These are phyloP conservation scores for Oryza meridionalis DNA, from an alignment of 176 grass and related monocot genomes.

Conservation along the genomic window DNA sequence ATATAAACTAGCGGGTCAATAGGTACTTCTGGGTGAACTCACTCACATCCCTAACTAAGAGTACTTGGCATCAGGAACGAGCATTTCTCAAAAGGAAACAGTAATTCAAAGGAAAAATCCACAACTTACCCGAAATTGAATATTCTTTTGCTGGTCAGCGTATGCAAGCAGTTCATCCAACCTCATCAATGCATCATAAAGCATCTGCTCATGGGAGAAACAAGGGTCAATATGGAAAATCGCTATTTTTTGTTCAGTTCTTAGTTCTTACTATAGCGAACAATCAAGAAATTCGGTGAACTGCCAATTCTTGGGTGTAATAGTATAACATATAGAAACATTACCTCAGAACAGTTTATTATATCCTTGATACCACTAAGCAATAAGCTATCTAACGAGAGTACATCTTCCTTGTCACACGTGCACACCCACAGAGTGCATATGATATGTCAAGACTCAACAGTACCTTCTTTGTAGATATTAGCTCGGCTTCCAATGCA, in stretches of 20 bases:
- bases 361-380: not conserved
- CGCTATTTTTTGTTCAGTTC: not conserved
- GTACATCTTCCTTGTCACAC: not conserved
- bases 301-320: not conserved
- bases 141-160: constrained; percentile 58
- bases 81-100: constrained; percentile 2
- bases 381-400: constrained; percentile 1
- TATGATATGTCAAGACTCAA: not conserved
- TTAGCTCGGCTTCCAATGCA: constrained; percentile 92
- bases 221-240: constrained; percentile 24
- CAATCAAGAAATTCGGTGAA: constrained; percentile 8
- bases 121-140: constrained; percentile 60
- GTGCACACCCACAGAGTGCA: not conserved
- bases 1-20: not conserved
- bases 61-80: not conserved
- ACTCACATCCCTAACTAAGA: not conserved
- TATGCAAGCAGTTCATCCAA: constrained; percentile 91
- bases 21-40: not conserved
- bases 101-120: not conserved
- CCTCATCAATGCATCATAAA: constrained; percentile 75
- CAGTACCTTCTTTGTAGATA: constrained; percentile 86
- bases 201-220: constrained; percentile 45
- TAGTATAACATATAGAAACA: not conserved
- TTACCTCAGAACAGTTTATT: not conserved
- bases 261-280: not conserved